Conservation (phyloP, 345 rosid species). For the Syzygium jambos region DNA sequence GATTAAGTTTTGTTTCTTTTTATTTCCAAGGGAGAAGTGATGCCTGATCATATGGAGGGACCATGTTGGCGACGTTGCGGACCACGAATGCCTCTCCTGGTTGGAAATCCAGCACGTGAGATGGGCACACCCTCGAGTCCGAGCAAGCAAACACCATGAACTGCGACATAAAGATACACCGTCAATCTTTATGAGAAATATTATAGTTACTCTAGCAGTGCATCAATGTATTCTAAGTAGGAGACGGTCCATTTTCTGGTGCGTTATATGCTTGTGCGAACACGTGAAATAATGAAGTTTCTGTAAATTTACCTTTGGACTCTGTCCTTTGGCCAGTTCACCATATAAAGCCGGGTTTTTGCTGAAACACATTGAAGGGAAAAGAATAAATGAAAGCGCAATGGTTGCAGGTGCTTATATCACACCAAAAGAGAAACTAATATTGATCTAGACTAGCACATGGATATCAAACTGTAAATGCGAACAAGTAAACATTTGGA, state of each 20-base stretch:
- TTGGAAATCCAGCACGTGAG: slow-evolving; percentile 72
- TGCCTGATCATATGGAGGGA: slow-evolving; percentile 81
- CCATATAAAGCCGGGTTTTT: slow-evolving; percentile 56
- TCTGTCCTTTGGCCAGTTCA: slow-evolving; percentile 83
- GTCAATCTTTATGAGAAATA: background rate
- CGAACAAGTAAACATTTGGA: background rate
- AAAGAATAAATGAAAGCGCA: background rate
- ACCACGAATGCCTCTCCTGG: slow-evolving; percentile 96
- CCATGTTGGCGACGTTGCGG: slow-evolving; percentile 84
- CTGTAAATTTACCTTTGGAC: slow-evolving; percentile 52
- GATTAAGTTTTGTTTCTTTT: background rate
- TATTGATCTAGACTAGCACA: background rate
- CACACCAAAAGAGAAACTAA: background rate
- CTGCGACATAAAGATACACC: slow-evolving; percentile 24
- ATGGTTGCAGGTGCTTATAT: background rate
- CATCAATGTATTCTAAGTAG: background rate
- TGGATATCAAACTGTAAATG: background rate
- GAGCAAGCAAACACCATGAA: slow-evolving; percentile 95
- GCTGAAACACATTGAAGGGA: slow-evolving; percentile 18
- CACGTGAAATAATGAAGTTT: background rate
- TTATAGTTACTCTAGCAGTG: background rate
- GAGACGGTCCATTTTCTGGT: background rate
- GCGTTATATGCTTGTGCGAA: background rate
- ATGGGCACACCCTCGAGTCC: slow-evolving; percentile 93
- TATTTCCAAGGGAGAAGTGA: background rate